Evolutionary conservation across 2,329 filamentous ascomycete genomes (phyloP).

Genomic region (Pyrenochaeta sp.): DNA sequence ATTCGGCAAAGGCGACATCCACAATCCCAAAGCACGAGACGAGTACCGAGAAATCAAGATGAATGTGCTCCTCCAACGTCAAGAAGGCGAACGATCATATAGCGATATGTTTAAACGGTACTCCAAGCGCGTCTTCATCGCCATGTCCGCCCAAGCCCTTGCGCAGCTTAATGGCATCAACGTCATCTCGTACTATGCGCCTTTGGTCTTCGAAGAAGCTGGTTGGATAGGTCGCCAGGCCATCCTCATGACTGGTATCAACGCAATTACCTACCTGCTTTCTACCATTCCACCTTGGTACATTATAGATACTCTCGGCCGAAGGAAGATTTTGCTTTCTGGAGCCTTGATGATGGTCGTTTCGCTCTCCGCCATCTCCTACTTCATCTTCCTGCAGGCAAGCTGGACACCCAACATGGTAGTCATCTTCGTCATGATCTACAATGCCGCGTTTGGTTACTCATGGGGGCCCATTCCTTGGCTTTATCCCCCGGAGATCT

Average conservation of each 20-base stretch:
- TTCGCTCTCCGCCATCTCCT: conserved; percentile 87
- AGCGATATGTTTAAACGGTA: conserved; percentile 94
- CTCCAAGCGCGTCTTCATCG: conserved; percentile 91
- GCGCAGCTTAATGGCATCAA: conserved; percentile 99
- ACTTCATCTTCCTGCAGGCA: conserved; percentile 92
- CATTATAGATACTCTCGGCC: conserved; percentile 89
- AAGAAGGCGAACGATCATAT: conserved; percentile 94
- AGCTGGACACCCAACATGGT: conserved; percentile 80
- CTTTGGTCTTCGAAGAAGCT: conserved; percentile 93
- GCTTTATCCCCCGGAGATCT: conserved; percentile 98
- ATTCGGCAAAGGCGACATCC: conserved; percentile 94
- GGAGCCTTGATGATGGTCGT: conserved; percentile 90
- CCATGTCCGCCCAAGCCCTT: conserved; percentile 96
- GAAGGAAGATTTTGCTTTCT: conserved; percentile 85
- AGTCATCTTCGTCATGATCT: conserved; percentile 95
- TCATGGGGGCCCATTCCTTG: conserved; percentile 98
- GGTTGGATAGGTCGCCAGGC: conserved; percentile 93
- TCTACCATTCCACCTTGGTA: conserved; percentile 98
- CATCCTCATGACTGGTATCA: conserved; percentile 96
- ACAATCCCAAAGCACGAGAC: conserved; percentile 88
- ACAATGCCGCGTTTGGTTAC: conserved; percentile 96
- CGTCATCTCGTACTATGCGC: conserved; percentile 98
- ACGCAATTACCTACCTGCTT: conserved; percentile 86
- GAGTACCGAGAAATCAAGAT: conserved; percentile 99
- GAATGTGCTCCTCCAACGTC: conserved; percentile 89